These are phyloP conservation scores for Sanghuangporus baumii DNA, from an alignment of 1,284 basidiomycete species.

Conservation along the genomic window DNA sequence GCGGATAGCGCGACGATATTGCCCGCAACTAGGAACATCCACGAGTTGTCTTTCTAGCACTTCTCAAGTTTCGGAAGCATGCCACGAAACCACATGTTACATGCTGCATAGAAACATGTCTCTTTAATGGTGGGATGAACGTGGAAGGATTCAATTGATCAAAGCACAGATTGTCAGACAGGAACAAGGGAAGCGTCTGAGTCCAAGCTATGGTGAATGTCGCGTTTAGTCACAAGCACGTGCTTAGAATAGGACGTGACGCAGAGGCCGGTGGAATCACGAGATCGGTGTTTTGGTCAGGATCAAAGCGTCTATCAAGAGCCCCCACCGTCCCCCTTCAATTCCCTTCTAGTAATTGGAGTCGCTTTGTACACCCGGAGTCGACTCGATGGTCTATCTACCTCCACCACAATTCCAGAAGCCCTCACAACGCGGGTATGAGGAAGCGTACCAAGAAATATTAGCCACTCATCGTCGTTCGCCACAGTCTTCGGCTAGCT, in stretches of 20 bases:
- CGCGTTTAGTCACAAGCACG: neutral
- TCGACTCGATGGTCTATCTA: constrained; percentile 56
- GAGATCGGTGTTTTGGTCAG: neutral
- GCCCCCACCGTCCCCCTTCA: neutral
- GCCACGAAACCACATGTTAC: too few species aligned
- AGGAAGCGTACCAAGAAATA: constrained; percentile 76
- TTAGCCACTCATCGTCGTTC: constrained; percentile 69
- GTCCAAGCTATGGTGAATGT: neutral
- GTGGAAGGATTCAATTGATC: too few species aligned
- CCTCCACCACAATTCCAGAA: constrained; percentile 62
- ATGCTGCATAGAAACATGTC: too few species aligned
- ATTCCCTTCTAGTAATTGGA: too few species aligned
- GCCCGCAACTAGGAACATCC: too few species aligned
- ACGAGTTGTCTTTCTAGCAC: too few species aligned
- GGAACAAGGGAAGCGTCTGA: neutral
- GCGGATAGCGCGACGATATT: too few species aligned
- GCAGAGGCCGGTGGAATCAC: neutral
- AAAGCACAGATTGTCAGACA: too few species aligned
- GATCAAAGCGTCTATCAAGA: neutral
- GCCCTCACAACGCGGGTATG: constrained; percentile 58
- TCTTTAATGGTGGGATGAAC: too few species aligned
- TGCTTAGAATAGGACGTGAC: neutral
- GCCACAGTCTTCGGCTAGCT: constrained; percentile 70
- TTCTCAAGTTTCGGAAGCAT: too few species aligned
- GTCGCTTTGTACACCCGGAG: neutral